Evolutionary conservation across 179 eudicot genomes (phyloP).

Genomic region (Drosera spatulata): DNA sequence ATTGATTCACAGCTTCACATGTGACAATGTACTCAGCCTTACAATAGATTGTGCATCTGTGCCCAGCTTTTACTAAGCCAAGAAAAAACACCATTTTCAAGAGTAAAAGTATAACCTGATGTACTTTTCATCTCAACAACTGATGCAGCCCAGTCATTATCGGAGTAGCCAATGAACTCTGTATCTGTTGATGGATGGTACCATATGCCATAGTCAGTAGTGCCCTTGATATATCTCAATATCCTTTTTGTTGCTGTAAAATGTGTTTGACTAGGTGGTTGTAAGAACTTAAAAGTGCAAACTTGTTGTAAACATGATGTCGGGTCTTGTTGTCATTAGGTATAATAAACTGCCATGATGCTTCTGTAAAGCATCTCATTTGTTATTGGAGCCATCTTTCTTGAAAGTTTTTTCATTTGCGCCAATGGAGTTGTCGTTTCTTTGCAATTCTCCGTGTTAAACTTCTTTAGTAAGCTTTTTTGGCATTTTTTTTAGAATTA

Average conservation of each 20-base stretch:
- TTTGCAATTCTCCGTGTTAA: neutral
- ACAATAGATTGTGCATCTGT: neutral
- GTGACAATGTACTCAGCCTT: conserved; percentile 8
- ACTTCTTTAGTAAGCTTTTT: no score
- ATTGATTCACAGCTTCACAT: conserved; percentile 6
- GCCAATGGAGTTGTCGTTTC: neutral
- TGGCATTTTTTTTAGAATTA: neutral
- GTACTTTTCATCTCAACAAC: conserved; percentile 7
- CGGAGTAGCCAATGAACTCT: conserved; percentile 3
- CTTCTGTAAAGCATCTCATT: neutral
- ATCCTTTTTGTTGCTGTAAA: conserved; percentile 1
- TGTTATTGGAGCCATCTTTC: conserved; percentile 1
- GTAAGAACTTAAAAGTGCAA: conserved; percentile 5
- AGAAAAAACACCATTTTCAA: conserved; percentile 3
- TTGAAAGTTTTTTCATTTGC: conserved; percentile 4
- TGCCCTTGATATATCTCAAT: conserved; percentile 3
- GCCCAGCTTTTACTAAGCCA: conserved; percentile 8
- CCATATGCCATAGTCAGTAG: neutral
- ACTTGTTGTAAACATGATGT: conserved; percentile 3
- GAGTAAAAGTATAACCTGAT: conserved; percentile 1
- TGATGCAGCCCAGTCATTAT: conserved; percentile 11
- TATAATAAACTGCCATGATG: conserved; percentile 8
- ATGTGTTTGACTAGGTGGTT: conserved; percentile 2
- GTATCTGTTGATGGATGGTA: neutral
- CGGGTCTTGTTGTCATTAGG: conserved; percentile 5